Evolutionary conservation across 176 grass and related monocot species (phyloP).

Genomic region (Carex parvula): DNA sequence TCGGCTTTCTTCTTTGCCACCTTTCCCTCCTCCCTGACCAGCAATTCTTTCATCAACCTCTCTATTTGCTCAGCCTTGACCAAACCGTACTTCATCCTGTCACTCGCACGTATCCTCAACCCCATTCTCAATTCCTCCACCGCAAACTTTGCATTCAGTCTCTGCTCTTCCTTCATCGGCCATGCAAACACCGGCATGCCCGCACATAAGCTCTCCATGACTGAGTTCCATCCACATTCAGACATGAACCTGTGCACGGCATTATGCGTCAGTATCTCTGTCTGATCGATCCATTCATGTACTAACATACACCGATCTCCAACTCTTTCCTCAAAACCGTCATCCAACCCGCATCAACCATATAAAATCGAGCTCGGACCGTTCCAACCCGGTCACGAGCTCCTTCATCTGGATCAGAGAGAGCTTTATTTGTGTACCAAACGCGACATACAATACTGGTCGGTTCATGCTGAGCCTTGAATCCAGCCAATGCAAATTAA

Average conservation of each 20-base stretch:
- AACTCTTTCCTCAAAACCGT: constrained; percentile 27
- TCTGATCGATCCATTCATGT: constrained; percentile 33
- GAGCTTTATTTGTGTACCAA: constrained; percentile 46
- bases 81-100: constrained; percentile 21
- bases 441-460: constrained; percentile 48
- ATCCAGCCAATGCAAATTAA: constrained; percentile 46
- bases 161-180: constrained; percentile 58
- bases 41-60: constrained; percentile 20
- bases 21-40: constrained; percentile 32
- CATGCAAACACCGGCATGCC: constrained; percentile 46
- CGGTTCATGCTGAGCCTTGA: constrained; percentile 27
- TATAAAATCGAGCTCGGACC: constrained; percentile 36
- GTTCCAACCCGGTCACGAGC: constrained; percentile 34
- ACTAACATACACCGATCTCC: constrained; percentile 30
- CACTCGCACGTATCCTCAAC: constrained; percentile 29
- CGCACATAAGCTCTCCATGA: constrained; percentile 31
- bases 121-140: constrained; percentile 38
- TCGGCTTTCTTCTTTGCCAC: background rate
- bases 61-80: constrained; percentile 24
- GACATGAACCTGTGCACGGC: constrained; percentile 30
- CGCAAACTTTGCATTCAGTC: constrained; percentile 38
- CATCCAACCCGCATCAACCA: constrained; percentile 43
- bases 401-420: constrained; percentile 33
- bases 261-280: constrained; percentile 20
- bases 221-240: constrained; percentile 55